Percentiles rank a stretch among this genome's conserved stretches.
Conservation (phyloP, 805 yeast genomes). For the Yarrowia yakushimensis region DNA sequence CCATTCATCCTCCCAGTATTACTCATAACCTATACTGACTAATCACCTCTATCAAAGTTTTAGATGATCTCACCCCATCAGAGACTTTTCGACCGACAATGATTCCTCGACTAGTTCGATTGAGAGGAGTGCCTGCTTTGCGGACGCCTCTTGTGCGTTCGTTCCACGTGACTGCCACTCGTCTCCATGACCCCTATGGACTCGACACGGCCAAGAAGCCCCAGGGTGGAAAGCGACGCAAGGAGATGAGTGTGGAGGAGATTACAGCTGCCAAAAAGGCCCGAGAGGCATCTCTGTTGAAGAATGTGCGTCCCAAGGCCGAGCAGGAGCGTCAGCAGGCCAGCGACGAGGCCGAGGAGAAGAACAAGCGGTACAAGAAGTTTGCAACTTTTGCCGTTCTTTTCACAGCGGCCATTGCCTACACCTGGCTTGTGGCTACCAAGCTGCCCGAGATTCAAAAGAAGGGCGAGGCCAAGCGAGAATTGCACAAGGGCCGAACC, state of each 20-base stretch:
- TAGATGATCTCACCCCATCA: neutral
- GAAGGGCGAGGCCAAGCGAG: conserved; percentile 7
- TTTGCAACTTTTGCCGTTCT: neutral
- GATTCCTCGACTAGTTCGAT: conserved; percentile 2
- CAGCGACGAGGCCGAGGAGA: conserved; percentile 13
- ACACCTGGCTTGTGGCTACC: conserved; percentile 13
- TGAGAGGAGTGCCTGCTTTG: neutral
- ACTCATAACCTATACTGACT: neutral
- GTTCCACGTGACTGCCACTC: neutral
- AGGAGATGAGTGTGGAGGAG: neutral
- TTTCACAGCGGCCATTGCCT: conserved; percentile 17
- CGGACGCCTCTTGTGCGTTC: neutral
- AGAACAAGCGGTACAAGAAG: conserved; percentile 18
- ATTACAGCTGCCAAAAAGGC: neutral
- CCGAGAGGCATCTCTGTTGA: conserved; percentile 1
- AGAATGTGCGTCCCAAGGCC: conserved; percentile 14
- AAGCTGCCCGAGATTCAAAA: conserved; percentile 16
- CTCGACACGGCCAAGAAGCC: conserved; percentile 14
- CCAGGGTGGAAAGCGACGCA: conserved; percentile 2
- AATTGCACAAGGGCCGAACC: neutral
- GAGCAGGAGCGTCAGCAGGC: conserved; percentile 15
- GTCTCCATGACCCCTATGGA: conserved; percentile 5
- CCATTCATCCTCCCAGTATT: no score
- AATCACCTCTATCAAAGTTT: neutral
- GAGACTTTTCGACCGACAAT: neutral